Evolutionary conservation across 371 early-diverging fungal genomes (phyloP).

Genomic region (Rhizomucor miehei): DNA sequence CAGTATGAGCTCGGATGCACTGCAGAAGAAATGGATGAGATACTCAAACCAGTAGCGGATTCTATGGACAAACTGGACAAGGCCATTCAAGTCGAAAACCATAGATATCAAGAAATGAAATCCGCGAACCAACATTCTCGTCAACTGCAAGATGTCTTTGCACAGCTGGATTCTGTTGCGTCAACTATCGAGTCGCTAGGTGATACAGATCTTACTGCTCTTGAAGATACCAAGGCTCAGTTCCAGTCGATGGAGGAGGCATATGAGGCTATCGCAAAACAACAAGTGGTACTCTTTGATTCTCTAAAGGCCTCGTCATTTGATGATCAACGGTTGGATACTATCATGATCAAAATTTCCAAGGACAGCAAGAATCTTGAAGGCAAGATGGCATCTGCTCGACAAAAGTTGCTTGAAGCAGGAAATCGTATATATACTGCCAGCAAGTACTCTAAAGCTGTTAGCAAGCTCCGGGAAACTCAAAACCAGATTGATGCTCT

Average conservation of each 20-base stretch:
- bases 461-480: constrained; percentile 25
- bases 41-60: no score
- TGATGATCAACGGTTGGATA: constrained; percentile 9
- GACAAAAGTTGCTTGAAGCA: constrained; percentile 20
- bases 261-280: no score
- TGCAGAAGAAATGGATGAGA: no score
- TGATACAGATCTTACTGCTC: no score
- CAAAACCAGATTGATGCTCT: constrained; percentile 33
- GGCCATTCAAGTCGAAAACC: constrained; percentile 10
- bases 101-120: constrained; percentile 20
- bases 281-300: no score
- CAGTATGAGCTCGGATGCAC: no score
- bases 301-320: no score
- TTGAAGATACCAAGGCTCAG: no score
- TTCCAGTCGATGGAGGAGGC: no score
- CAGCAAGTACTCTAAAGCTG: constrained; percentile 16
- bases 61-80: no score
- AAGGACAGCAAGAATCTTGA: constrained; percentile 26
- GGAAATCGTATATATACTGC: constrained; percentile 11
- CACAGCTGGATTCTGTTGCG: constrained; percentile 7
- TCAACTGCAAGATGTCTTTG: constrained; percentile 15
- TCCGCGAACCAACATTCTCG: constrained; percentile 16
- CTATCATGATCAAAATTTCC: constrained; percentile 21
- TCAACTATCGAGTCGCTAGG: no score
- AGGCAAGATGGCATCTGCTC: constrained; percentile 19